Conservation (phyloP, 2,329 filamentous ascomycete genomes). For the Fusarium pseudonygamai region DNA sequence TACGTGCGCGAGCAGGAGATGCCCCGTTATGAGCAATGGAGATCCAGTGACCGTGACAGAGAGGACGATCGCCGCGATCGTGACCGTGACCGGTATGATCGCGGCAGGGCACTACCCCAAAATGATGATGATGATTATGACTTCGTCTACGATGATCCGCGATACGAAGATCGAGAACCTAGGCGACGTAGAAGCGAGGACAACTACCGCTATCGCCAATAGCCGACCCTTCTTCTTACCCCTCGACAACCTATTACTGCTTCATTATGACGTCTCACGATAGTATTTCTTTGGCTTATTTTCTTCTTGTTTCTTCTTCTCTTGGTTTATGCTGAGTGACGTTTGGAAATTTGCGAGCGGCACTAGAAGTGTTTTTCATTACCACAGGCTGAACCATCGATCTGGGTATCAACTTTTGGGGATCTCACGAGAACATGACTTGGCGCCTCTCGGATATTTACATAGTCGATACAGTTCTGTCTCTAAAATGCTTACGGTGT, state of each 20-base stretch:
- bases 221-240: background rate
- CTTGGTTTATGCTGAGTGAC: background rate
- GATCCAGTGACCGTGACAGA: conserved; percentile 22
- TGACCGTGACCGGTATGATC: conserved; percentile 29
- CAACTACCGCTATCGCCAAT: conserved; percentile 35
- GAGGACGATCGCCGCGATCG: conserved; percentile 15
- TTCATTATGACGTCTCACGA: conserved; percentile 24
- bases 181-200: conserved; percentile 41
- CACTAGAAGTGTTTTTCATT: background rate
- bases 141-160: conserved; percentile 43
- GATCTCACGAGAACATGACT: conserved; percentile 31
- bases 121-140: conserved; percentile 43
- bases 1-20: conserved; percentile 44
- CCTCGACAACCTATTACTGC: background rate
- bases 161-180: conserved; percentile 41
- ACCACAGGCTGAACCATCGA: background rate
- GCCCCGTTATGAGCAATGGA: conserved; percentile 39
- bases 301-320: background rate
- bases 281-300: background rate
- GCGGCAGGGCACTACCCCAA: conserved; percentile 31
- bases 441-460: background rate
- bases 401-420: background rate
- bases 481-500: background rate
- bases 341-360: background rate
- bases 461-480: background rate